Base-by-base conservation (phyloP, 306 rosid genomes). In the Biancaea sappan region DNA sequence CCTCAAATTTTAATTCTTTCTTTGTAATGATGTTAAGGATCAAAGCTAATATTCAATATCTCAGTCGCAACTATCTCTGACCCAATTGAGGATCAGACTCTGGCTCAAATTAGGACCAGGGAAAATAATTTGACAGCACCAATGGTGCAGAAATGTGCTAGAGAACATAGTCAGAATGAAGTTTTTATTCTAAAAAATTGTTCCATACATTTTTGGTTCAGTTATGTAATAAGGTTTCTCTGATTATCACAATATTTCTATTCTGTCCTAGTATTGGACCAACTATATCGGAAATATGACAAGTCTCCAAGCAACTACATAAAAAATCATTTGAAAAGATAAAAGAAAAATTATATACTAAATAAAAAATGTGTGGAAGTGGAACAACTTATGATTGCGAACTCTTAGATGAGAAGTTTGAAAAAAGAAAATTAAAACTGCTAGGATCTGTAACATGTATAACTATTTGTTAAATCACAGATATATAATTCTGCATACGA, bases 41-140 rank as follows among this genome's bases (percentile, higher is more conserved):
- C 25, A 67, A 67, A 67, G n/a, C 8, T 14, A 10, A 4, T 28
- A 67, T 26, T 26, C 1, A 8, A 47, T 41, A 62, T 44, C 26
- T 26, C n/a, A 48, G 35, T 57, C 18, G 64, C 41, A 54, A 34
- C 69, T 22, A 56, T n/a, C 48, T 29, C 28, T 62, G 48, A 64
- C 44, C 6, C n/a, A 22, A 51, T 24, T 64, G 53, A 28, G 48
- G 48, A 66, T 57, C 58, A 66, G 47, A 73, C 40, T 18, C 66
- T 61, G 46, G 34, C 15, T 37, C 46, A 34, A 34, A n/a, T 61
- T 18, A 21, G 7, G 46, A 13, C n/a, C 44, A 8, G 2, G 31
- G n/a, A n/a, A 46, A 29, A 29, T 15, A 35, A 62, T 19, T 14
- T 35, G 1, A 62, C 3, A 11, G 5, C 8, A 22, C 32, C 15